Percentiles rank a stretch among this genome's conserved stretches.
phyloP scores from a whole-genome alignment of 1,284 basidiomycete species.

The Fomitopsis pinicola region DNA sequence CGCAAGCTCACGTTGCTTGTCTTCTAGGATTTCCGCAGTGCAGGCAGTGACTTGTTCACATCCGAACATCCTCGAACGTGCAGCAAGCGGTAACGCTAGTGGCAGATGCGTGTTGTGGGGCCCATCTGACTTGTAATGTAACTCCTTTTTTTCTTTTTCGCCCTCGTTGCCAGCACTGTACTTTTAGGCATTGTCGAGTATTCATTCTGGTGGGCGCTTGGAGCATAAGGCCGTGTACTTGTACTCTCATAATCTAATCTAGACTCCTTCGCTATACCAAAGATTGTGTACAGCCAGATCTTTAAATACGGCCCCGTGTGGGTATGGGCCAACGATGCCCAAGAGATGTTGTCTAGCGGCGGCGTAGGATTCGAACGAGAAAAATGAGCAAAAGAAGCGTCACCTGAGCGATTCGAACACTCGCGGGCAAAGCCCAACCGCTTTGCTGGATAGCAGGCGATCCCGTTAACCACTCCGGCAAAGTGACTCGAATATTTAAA shows the following conservation, averaged over 20 bases:
- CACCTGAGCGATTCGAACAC: slow-evolving; percentile 88
- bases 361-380: too few relatives aligned
- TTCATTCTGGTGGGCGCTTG: too few relatives aligned
- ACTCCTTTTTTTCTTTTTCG: too few relatives aligned
- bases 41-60: slow-evolving; percentile 87
- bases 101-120: slow-evolving; percentile 81
- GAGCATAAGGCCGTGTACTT: too few relatives aligned
- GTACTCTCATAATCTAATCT: too few relatives aligned
- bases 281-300: too few relatives aligned
- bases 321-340: too few relatives aligned
- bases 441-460: slow-evolving; percentile 66
- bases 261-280: too few relatives aligned
- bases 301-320: too few relatives aligned
- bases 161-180: too few relatives aligned
- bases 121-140: slow-evolving; percentile 28
- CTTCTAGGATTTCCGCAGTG: slow-evolving; percentile 66
- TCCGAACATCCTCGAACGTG: slow-evolving; percentile 66
- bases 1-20: not conserved
- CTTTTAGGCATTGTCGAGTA: too few relatives aligned
- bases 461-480: slow-evolving; percentile 92
- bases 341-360: too few relatives aligned
- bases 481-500: slow-evolving; percentile 50
- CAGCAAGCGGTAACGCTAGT: slow-evolving; percentile 70
- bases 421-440: slow-evolving; percentile 60
- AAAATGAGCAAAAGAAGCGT: slow-evolving; percentile 44